Evolutionary conservation across 805 yeast genomes (phyloP), one percentile per base, ranked within the genome.

Genomic region (Metschnikowia similis): DNA sequence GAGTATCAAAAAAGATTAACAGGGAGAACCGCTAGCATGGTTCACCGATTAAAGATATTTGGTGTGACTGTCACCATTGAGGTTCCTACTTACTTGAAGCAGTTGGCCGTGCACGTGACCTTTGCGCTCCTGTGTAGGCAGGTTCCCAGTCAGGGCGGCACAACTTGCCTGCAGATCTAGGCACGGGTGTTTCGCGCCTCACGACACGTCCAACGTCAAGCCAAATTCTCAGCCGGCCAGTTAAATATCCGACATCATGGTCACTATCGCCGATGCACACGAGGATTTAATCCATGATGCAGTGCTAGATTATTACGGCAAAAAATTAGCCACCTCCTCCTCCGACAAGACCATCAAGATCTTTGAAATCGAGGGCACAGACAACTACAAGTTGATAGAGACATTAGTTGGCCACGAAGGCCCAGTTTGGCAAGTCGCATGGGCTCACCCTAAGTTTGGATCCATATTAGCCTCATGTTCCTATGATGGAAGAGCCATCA

Each of bases 401-500:
- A 91, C 98, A 1, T 74, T 94, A 55, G 76, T 81, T 44, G 97
- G 96, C 35, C 99, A 94, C 68, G 97, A 90, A 55, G 99, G 98
- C 32, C 98, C 99, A 10, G 97, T 94, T 43, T 94, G 99, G 99
- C 96, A 92, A 71, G 96, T 90, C 17, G 82, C 89, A 48, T 94
- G 99, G 99, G 98, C 98, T 2, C 99, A 94, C 66, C 99, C 99
- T 31, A 92, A 92, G 67, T 94, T 92, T 64, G 99, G 99, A 36
- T 85, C 89, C 11, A 89, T 92, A 55, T 76, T 94, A 56, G 99
- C 99, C 1, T 86, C 96, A 27, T 89, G 96, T 59, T 89, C 97
- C 1, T 94, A 89, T 64, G 97, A 94, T 65, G 99, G 99, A 48
- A 87, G 87, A 62, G 97, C 89, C 14, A 72, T 91, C 53, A 83